Percentiles rank a stretch among this genome's conserved stretches.
Conservation (phyloP, 306 rosid genomes). For the cucumber (Cucumis sativus) region Cucumber_9930_V3 NC_026660.2:21453501-21454000, state of each 20-base stretch:
- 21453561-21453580: neutral
- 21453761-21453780: neutral
- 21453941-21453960: slow-evolving; percentile 41
- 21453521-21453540: neutral
- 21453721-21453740: neutral
- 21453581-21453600: neutral
- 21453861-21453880: slow-evolving; percentile 65
- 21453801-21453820: slow-evolving; percentile 20
- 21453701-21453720: neutral
- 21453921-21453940: slow-evolving; percentile 23
- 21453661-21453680: neutral
- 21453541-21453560: neutral
- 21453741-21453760: neutral
- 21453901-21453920: slow-evolving; percentile 21
- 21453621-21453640: neutral
- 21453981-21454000: neutral
- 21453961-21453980: slow-evolving; percentile 42
- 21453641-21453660: neutral
- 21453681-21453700: neutral
- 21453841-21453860: slow-evolving; percentile 17
- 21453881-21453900: slow-evolving; percentile 86
- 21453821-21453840: slow-evolving; percentile 2
- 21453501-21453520: neutral
- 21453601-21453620: neutral
- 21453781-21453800: neutral